Evolutionary conservation across 495 filamentous ascomycete genomes (phyloP).

Genomic region (Hypoxylon perforatum): DNA sequence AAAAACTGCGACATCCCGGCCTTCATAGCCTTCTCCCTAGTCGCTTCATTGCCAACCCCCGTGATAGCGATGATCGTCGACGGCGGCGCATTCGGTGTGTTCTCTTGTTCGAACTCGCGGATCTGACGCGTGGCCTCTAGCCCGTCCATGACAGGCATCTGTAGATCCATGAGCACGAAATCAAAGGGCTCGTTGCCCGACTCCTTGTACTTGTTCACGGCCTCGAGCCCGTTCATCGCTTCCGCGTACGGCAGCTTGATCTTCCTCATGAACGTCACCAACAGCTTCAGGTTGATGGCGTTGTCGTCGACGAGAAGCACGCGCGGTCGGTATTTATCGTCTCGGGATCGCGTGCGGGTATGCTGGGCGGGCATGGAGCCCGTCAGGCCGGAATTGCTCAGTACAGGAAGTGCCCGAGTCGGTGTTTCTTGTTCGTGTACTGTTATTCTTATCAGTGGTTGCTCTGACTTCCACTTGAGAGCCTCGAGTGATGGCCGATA

Average conservation of each 20-base stretch:
- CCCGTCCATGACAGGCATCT: slow-evolving; percentile 75
- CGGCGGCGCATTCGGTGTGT: slow-evolving; percentile 33
- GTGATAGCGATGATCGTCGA: slow-evolving; percentile 76
- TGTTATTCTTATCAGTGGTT: slow-evolving; percentile 2
- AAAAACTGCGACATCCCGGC: slow-evolving; percentile 75
- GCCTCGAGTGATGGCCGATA: slow-evolving; percentile 27
- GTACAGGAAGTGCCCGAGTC: neutral
- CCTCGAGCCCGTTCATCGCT: slow-evolving; percentile 58
- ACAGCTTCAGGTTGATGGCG: slow-evolving; percentile 76
- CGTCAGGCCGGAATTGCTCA: neutral
- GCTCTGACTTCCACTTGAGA: slow-evolving; percentile 34
- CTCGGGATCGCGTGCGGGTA: slow-evolving; percentile 7
- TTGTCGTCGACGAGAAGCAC: slow-evolving; percentile 82
- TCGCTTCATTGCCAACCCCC: slow-evolving; percentile 70
- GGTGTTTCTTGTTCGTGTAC: neutral
- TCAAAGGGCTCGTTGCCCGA: slow-evolving; percentile 51
- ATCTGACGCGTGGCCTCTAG: slow-evolving; percentile 68
- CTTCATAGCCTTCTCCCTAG: slow-evolving; percentile 71
- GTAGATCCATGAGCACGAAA: slow-evolving; percentile 72
- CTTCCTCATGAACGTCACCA: slow-evolving; percentile 68
- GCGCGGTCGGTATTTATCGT: slow-evolving; percentile 16
- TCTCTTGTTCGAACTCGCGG: slow-evolving; percentile 59
- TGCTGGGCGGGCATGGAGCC: slow-evolving; percentile 1
- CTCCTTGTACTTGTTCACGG: slow-evolving; percentile 52
- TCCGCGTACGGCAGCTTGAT: slow-evolving; percentile 54